These are phyloP conservation scores for Dichomitus squalens DNA, from an alignment of 1,284 basidiomycete genomes.

Conservation along the genomic window DNA sequence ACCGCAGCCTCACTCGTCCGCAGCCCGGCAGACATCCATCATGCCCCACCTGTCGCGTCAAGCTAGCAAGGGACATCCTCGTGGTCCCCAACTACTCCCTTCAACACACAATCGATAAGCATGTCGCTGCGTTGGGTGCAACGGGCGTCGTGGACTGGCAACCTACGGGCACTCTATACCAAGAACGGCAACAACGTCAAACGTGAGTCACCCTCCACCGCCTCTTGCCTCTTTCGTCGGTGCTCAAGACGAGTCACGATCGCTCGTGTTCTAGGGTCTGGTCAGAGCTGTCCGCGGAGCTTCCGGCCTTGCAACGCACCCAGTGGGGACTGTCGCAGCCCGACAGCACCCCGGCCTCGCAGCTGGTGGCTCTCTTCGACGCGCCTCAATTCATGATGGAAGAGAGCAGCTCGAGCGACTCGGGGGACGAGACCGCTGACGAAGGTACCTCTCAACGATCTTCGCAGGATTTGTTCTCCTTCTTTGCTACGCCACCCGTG, in stretches of 20 bases:
- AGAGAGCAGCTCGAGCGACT: conserved; percentile 4
- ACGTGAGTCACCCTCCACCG: neutral
- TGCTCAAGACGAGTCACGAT: too few species aligned
- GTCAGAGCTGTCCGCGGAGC: neutral
- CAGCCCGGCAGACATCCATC: conserved; percentile 21
- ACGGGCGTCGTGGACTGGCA: conserved; percentile 33
- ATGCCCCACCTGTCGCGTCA: conserved; percentile 35
- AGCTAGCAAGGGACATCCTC: conserved; percentile 23
- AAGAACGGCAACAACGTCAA: neutral
- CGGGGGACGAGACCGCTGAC: neutral
- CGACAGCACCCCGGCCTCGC: neutral
- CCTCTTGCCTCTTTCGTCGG: neutral
- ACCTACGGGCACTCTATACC: conserved; percentile 22
- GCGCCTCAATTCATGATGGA: neutral
- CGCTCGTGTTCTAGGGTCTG: neutral
- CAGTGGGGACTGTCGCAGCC: neutral
- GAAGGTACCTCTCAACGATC: neutral
- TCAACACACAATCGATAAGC: conserved; percentile 33
- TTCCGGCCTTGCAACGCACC: neutral
- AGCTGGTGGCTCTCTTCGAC: neutral
- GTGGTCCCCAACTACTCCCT: conserved; percentile 36
- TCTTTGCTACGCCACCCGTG: neutral
- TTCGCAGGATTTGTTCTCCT: neutral
- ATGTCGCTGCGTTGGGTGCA: conserved; percentile 29
- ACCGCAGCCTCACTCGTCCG: neutral